Base-by-base conservation (phyloP, 305 asterid genomes). In the Rubia balearica region DNA sequence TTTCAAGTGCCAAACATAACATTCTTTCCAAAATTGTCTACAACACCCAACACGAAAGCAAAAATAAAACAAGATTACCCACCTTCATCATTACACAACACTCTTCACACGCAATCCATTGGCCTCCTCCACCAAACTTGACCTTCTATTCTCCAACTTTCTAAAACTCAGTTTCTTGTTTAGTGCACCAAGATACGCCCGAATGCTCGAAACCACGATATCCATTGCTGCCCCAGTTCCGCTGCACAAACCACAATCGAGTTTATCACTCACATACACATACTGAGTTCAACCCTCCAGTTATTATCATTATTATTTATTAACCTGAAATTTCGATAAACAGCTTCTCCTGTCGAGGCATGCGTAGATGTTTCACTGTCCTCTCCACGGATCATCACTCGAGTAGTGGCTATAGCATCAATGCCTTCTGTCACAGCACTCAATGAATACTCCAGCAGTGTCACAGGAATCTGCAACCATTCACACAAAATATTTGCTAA, bases 191-290 rank as follows among this genome's bases (percentile, higher is more conserved):
- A 91, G 67, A 65, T 93, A 93, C 61, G 98, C 98, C 61, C 98
- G 81, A 46, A 93, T 85, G 53, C 98, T 93, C 30, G 98, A 93
- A 68, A 93, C 84, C 11, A 91, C 98, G 36, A 93, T 85, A 78
- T 93, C 98, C 98, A 93, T 85, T 43, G 87, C 81, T 8, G 97
- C 95, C 74, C 98, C 97, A 19, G 87, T 90, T 73, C 98, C 98
- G 78, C 98, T 93, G 84, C 43, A 61, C 59, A 19, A 41, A 19
- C 27, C 60, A 62, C 12, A 17, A 62, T 13, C 21, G 19, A 17
- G 10, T 17, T 55, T 17, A 1, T 65, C 8, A 63, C 7, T 22
- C 62, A 21, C 5, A 22, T 17, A 24, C 59, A 43, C 48, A 2
- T 27, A 27, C 30, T 27, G 30, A 22, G 3, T 48, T 0, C 43